Evolutionary conservation across 306 rosid species (phyloP), one percentile per base, ranked within the genome.

Genomic region (Styphnolobium japonicum): DNA sequence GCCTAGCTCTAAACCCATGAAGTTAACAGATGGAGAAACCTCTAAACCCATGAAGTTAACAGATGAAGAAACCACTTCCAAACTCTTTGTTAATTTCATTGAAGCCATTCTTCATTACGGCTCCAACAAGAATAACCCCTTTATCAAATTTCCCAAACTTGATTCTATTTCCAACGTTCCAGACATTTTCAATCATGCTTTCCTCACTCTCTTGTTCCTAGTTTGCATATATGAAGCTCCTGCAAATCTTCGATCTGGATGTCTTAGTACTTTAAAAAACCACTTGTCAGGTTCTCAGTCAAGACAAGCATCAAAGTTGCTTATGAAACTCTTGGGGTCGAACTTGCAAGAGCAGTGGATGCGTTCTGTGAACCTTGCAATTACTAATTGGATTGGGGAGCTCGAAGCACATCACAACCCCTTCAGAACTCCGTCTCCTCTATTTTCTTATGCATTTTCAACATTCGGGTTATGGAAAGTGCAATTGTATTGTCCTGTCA

Each of bases 311-410:
- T 87, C 97, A 0, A 90, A 77, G 52, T 40, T 58, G 62, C 77
- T 95, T 6, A 91, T 95, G 96, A 95, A 84, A 48, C 83, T 87
- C 5, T 76, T 95, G 57, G 98, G 98, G 0, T 91, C 97, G 0
- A 95, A 95, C 67, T 57, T 92, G 31, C 92, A 91, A 62, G 97
- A 91, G 67, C 88, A 77, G 22, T 95, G 98, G 98, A 95, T 95
- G 97, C 86, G 98, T 51, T 94, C 98, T 6, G 4, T 91, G 80
- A 92, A 94, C 70, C 88, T 94, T 18, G 94, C 90, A 1, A 74
- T 94, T 4, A 94, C 97, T 6, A 94, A 86, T 71, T 88, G 93
- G 97, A 85, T 79, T 71, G 86, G 60, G 21, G 98, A 91, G 73
- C 68, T 70, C 0, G 87, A 85, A 81, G 69, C 86, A 39, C 80